Percentiles rank a stretch among this genome's conserved stretches.
phyloP scores from a whole-genome alignment of 306 rosid species.

The Purshia tridentata region DNA sequence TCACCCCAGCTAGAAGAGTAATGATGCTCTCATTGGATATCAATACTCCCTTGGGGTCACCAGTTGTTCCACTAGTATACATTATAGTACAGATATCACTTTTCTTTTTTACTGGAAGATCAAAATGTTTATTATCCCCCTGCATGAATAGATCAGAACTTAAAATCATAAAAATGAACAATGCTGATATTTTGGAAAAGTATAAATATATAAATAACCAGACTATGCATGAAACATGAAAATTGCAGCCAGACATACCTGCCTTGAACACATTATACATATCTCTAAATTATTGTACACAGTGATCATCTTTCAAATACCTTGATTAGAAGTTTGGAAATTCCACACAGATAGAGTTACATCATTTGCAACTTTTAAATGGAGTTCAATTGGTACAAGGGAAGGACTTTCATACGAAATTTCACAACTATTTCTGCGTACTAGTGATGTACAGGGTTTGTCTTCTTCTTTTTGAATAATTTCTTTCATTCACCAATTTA shows the following conservation, averaged over 20 bases:
- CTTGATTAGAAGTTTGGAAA: not conserved
- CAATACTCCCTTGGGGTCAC: slow-evolving; percentile 96
- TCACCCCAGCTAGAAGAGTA: slow-evolving; percentile 74
- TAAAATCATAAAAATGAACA: not conserved
- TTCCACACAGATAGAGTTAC: not conserved
- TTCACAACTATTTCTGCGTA: not conserved
- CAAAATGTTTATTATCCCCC: slow-evolving; percentile 67
- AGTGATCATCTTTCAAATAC: not conserved
- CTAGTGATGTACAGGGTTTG: not conserved
- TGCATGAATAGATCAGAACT: slow-evolving; percentile 39
- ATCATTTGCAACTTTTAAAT: not conserved
- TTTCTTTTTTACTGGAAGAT: slow-evolving; percentile 74
- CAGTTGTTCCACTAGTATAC: slow-evolving; percentile 98
- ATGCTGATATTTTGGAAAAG: not conserved
- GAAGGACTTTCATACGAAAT: slow-evolving; percentile 10
- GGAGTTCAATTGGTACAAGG: not conserved
- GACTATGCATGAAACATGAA: slow-evolving; percentile 14
- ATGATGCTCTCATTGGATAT: slow-evolving; percentile 84
- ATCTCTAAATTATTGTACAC: not conserved
- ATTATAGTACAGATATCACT: slow-evolving; percentile 87
- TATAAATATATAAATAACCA: not conserved
- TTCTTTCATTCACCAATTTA: not conserved
- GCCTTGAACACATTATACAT: not conserved
- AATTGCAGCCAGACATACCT: slow-evolving; percentile 8
- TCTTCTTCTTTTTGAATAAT: not conserved